phyloP scores from a whole-genome alignment of 2,329 filamentous ascomycete genomes.

The Neofusicoccum kwambonambiense region DNA sequence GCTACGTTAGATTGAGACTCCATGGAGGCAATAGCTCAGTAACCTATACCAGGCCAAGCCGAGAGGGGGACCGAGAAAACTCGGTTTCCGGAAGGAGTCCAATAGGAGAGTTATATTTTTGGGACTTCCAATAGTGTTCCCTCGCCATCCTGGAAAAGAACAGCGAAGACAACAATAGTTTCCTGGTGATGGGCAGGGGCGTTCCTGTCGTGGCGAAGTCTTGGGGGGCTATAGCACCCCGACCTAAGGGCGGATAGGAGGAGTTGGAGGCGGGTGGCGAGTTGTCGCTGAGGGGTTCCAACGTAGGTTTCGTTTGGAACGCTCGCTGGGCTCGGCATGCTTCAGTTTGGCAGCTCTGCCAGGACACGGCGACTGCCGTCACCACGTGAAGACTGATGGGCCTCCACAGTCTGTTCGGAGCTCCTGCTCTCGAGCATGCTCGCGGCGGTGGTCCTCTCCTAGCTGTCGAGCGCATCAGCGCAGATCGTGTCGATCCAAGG shows the following conservation, averaged over 20 bases:
- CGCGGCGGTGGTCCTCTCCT: not conserved
- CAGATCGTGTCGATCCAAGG: constrained; percentile 11
- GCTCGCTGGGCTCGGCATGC: not conserved
- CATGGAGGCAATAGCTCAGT: too few species aligned
- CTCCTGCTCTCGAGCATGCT: not conserved
- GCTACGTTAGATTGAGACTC: too few species aligned
- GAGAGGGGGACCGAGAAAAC: too few species aligned
- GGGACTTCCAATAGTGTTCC: not conserved
- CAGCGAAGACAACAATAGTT: not conserved
- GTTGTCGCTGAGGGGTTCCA: too few species aligned
- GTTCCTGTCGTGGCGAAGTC: not conserved
- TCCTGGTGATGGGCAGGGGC: not conserved
- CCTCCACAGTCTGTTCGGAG: not conserved
- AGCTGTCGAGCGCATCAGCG: not conserved
- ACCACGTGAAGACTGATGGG: not conserved
- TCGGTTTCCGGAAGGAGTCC: too few species aligned
- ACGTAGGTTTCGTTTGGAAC: not conserved
- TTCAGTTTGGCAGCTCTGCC: not conserved
- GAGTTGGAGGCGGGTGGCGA: not conserved
- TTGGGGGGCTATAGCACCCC: not conserved
- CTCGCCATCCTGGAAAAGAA: not conserved
- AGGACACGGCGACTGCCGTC: not conserved
- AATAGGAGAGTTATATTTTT: too few species aligned
- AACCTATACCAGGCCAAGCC: too few species aligned
- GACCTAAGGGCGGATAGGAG: not conserved